These are phyloP conservation scores for Leersia perrieri DNA, from an alignment of 176 grass and related monocot species.

Conservation along the genomic window DNA sequence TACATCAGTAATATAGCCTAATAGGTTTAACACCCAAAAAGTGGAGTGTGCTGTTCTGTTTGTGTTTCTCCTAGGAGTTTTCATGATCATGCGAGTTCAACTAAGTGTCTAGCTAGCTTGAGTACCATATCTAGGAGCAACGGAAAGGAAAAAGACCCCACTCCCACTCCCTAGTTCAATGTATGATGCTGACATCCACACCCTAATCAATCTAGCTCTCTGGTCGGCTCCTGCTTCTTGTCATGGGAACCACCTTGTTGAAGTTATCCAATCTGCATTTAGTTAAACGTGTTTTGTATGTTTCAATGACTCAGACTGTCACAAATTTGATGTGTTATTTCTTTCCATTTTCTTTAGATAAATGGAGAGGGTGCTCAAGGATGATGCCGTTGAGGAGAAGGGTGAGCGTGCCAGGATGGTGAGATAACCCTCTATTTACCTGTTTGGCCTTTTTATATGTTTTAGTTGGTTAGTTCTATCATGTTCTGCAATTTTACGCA, in stretches of 20 bases:
- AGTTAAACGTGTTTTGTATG: neutral
- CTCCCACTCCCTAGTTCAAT: too few relatives aligned
- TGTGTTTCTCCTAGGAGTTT: too few relatives aligned
- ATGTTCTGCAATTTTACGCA: neutral
- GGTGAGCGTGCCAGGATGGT: conserved; percentile 54
- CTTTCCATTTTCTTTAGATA: neutral
- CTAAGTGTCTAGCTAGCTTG: too few relatives aligned
- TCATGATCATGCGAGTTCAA: too few relatives aligned
- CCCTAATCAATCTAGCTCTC: too few relatives aligned
- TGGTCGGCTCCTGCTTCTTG: too few relatives aligned
- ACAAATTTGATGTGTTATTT: neutral
- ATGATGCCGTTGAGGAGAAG: conserved; percentile 53
- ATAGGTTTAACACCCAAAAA: too few relatives aligned
- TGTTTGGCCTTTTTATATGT: neutral
- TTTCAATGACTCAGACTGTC: neutral
- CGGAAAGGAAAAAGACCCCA: too few relatives aligned
- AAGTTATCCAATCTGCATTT: neutral
- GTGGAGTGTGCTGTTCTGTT: too few relatives aligned
- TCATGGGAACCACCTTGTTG: neutral
- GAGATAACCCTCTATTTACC: neutral
- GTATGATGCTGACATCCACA: too few relatives aligned
- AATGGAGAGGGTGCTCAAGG: conserved; percentile 44
- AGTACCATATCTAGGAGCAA: too few relatives aligned
- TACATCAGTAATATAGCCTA: too few relatives aligned
- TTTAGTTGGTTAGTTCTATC: neutral